phyloP scores from a whole-genome alignment of 495 filamentous ascomycete species.

The Podospora tetraspora region DNA sequence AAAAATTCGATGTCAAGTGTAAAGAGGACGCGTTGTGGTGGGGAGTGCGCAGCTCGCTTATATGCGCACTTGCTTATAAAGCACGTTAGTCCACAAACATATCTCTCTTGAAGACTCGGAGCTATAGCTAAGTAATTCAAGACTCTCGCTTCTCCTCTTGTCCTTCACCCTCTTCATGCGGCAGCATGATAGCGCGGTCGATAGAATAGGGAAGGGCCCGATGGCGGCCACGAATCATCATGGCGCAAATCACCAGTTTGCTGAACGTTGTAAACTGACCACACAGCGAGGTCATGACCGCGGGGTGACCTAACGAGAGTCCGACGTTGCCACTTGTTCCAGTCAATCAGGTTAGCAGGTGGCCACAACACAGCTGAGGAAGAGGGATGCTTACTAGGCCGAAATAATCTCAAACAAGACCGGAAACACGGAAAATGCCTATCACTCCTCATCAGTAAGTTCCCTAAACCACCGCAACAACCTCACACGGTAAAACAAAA shows the following conservation, averaged over 20 bases:
- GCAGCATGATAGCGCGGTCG: conserved; percentile 78
- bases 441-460: background rate
- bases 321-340: conserved; percentile 65
- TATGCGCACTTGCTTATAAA: too few relatives aligned
- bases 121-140: too few relatives aligned
- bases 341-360: background rate
- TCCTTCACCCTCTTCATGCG: conserved; percentile 48
- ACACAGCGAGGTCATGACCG: conserved; percentile 67
- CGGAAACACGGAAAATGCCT: conserved; percentile 63
- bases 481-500: background rate
- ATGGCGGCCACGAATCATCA: conserved; percentile 90
- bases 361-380: too few relatives aligned
- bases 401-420: conserved; percentile 81
- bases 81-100: too few relatives aligned
- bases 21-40: too few relatives aligned
- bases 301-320: conserved; percentile 70
- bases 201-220: conserved; percentile 83
- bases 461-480: background rate
- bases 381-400: conserved; percentile 51
- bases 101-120: too few relatives aligned
- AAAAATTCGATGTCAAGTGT: too few relatives aligned
- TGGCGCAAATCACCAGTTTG: conserved; percentile 82
- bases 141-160: background rate
- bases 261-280: conserved; percentile 65
- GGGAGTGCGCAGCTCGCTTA: too few relatives aligned